phyloP scores from a whole-genome alignment of 1,284 basidiomycete species.

The Ganoderma sinense region DNA sequence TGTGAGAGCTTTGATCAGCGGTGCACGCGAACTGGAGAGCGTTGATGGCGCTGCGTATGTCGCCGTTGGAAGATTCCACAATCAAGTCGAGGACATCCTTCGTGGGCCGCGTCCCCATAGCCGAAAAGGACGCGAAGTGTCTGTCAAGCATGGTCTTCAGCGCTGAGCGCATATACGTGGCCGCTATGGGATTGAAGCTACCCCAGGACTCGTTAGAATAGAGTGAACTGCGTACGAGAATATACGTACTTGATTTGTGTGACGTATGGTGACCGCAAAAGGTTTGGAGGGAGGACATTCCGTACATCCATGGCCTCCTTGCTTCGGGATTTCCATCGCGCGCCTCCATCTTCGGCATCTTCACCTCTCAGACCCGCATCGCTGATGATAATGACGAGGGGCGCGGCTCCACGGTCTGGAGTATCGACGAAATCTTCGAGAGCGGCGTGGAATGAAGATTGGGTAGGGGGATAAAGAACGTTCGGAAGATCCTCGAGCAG shows the following conservation, averaged over 20 bases:
- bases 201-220: no score
- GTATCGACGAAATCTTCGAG: constrained; percentile 63
- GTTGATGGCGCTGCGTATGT: constrained; percentile 94
- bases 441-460: constrained; percentile 78
- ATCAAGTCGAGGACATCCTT: constrained; percentile 78
- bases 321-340: constrained; percentile 52
- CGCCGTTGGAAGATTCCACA: constrained; percentile 84
- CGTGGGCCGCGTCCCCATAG: constrained; percentile 49
- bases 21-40: constrained; percentile 82
- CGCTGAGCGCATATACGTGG: constrained; percentile 85
- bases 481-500: constrained; percentile 95
- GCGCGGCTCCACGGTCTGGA: constrained; percentile 51
- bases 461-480: constrained; percentile 78
- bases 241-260: constrained; percentile 74
- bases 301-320: constrained; percentile 73
- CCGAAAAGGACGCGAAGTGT: constrained; percentile 48
- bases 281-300: constrained; percentile 65
- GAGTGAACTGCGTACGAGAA: background rate
- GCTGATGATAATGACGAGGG: constrained; percentile 87
- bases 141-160: constrained; percentile 69
- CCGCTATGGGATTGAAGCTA: constrained; percentile 88
- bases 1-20: background rate
- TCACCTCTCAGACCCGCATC: constrained; percentile 83
- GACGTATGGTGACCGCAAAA: constrained; percentile 71
- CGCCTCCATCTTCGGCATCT: constrained; percentile 59